Evolutionary conservation across 1,284 basidiomycete species (phyloP).

Genomic region (Xerocomus nothofagi): DNA sequence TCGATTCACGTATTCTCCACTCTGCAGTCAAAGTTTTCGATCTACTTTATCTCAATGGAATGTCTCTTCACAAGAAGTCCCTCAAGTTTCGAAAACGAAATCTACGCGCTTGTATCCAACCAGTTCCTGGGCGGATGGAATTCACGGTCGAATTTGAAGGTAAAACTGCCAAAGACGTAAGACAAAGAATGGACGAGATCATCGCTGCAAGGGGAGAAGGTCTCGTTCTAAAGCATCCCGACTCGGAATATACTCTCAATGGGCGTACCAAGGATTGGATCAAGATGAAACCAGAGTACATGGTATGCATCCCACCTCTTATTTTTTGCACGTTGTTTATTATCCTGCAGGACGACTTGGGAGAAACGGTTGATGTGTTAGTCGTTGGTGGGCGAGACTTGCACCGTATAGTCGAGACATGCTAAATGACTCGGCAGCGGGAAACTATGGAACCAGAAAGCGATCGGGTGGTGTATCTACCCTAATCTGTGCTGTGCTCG

Average conservation of each 20-base stretch:
- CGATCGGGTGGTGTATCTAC: constrained; percentile 81
- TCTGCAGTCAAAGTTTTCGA: constrained; percentile 90
- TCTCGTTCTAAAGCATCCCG: constrained; percentile 84
- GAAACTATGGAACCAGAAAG: constrained; percentile 71
- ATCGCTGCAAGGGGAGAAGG: constrained; percentile 87
- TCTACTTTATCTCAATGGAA: constrained; percentile 81
- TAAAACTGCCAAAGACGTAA: constrained; percentile 77
- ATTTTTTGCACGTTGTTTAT: not conserved
- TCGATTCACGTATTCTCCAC: constrained; percentile 1
- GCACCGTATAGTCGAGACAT: not conserved
- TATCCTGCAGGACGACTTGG: constrained; percentile 71
- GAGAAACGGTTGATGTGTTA: constrained; percentile 85
- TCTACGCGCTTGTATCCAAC: constrained; percentile 58
- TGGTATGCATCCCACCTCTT: constrained; percentile 52
- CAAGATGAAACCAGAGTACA: constrained; percentile 93
- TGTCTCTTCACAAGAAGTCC: constrained; percentile 63
- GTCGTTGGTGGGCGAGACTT: constrained; percentile 67
- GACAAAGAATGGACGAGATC: constrained; percentile 74
- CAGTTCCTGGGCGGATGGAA: constrained; percentile 77
- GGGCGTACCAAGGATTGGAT: constrained; percentile 89
- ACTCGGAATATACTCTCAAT: constrained; percentile 78
- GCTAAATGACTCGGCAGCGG: constrained; percentile 43
- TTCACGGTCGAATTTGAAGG: constrained; percentile 72
- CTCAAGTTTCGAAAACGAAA: constrained; percentile 71
- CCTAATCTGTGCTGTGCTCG: constrained; percentile 73